phyloP scores from a whole-genome alignment of 2,329 filamentous ascomycete genomes.

The Claviceps fusiformis region DNA sequence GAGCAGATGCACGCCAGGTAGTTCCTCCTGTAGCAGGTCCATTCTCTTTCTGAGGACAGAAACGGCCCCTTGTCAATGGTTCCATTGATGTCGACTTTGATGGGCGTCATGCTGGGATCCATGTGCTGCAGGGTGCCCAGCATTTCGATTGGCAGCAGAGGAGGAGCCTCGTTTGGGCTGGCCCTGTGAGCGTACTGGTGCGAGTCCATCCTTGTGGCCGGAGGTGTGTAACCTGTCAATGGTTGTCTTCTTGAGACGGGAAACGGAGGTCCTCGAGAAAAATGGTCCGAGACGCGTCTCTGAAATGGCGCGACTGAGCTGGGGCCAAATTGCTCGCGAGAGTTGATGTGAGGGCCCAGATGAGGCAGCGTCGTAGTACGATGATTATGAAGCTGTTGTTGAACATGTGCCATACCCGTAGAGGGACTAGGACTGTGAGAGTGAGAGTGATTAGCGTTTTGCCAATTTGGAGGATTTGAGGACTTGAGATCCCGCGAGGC shows the following conservation, averaged over 20 bases:
- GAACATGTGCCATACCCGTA: conserved; percentile 43
- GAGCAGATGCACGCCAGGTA: conserved; percentile 81
- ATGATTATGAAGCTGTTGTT: conserved; percentile 23
- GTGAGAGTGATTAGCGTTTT: conserved; percentile 9
- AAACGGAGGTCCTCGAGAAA: conserved; percentile 39
- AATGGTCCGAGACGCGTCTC: conserved; percentile 34
- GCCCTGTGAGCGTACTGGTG: conserved; percentile 22
- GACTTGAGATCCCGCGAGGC: too few species aligned
- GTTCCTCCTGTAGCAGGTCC: conserved; percentile 87
- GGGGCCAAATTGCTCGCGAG: conserved; percentile 38
- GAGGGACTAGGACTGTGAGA: conserved; percentile 31
- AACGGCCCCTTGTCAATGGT: conserved; percentile 88
- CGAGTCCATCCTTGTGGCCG: conserved; percentile 36
- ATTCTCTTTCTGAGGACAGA: conserved; percentile 55
- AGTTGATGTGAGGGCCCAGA: conserved; percentile 32
- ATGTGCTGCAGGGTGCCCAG: conserved; percentile 49
- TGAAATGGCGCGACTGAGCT: conserved; percentile 34
- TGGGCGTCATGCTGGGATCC: conserved; percentile 31
- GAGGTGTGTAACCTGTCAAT: conserved; percentile 28
- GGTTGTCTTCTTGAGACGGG: conserved; percentile 33
- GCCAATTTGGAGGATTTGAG: not conserved
- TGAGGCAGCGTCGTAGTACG: conserved; percentile 38
- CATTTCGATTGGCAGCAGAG: conserved; percentile 34
- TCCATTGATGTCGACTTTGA: conserved; percentile 63
- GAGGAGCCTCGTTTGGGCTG: conserved; percentile 31